Evolutionary conservation across 2,329 filamentous ascomycete genomes (phyloP).

Genomic region (Rhynchosporium graminicola): DNA sequence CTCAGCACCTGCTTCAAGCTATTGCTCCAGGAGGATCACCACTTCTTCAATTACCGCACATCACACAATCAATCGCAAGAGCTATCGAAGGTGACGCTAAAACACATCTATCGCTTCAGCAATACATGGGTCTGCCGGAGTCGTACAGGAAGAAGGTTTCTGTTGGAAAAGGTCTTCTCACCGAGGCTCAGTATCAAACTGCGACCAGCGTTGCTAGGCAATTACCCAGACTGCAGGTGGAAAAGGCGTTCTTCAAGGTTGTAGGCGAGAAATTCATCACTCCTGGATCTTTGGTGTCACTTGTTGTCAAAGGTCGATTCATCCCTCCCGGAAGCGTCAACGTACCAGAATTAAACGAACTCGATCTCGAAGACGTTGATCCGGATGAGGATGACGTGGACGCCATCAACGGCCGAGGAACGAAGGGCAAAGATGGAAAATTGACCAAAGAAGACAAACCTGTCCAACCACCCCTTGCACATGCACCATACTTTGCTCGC

Average conservation of each 20-base stretch:
- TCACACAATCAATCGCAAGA: slow-evolving; percentile 67
- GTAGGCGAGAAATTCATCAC: slow-evolving; percentile 91
- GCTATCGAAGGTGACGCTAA: slow-evolving; percentile 75
- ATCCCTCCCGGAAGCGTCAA: slow-evolving; percentile 80
- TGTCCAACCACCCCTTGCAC: slow-evolving; percentile 79
- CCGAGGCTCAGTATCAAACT: slow-evolving; percentile 72
- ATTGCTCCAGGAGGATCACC: slow-evolving; percentile 81
- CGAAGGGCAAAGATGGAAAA: slow-evolving; percentile 65
- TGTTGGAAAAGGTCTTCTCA: slow-evolving; percentile 70
- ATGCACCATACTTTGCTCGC: slow-evolving; percentile 86
- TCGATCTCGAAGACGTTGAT: slow-evolving; percentile 87
- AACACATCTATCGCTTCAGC: slow-evolving; percentile 75
- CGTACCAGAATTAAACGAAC: slow-evolving; percentile 72
- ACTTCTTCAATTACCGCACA: slow-evolving; percentile 86
- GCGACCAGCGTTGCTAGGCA: slow-evolving; percentile 78
- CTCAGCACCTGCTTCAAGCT: slow-evolving; percentile 88
- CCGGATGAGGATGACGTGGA: slow-evolving; percentile 91
- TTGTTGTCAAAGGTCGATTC: slow-evolving; percentile 93
- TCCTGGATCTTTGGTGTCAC: slow-evolving; percentile 86
- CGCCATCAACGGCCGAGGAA: slow-evolving; percentile 75
- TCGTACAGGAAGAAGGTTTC: slow-evolving; percentile 70
- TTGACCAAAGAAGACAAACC: slow-evolving; percentile 60
- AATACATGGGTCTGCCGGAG: slow-evolving; percentile 84
- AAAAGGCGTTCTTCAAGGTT: slow-evolving; percentile 98
- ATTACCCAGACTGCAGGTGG: slow-evolving; percentile 79